Base-by-base conservation (phyloP, 345 rosid genomes). In the Heritiera littoralis region DNA sequence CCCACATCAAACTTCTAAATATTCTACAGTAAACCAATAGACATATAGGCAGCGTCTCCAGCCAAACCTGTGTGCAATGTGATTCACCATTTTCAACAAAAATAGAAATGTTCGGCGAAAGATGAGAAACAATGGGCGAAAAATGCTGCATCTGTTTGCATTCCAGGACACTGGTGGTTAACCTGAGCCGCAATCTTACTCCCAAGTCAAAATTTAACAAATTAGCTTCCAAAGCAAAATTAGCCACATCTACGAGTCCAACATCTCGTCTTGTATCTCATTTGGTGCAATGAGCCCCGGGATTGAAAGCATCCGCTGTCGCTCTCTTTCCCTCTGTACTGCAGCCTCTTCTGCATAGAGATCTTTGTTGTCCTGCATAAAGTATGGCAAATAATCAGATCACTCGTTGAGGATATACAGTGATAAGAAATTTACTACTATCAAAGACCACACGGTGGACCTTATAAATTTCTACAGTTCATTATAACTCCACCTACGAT, bases 271-370 rank as follows among this genome's bases (percentile, higher is more conserved):
- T 81, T 92, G 92, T 64, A 90, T 88, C 82, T 92, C 96, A 48
- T 85, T 90, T 4, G 96, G 93, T 73, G 92, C 92, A 76, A 92
- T 88, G 35, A 92, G 88, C 79, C 96, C 96, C 0, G 96, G 96
- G 74, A 92, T 89, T 6, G 89, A 86, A 80, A 90, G 88, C 96
- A 92, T 92, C 79, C 96, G 83, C 83, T 85, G 90, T 65, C 90
- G 84, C 80, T 92, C 93, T 81, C 89, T 86, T 64, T 89, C 96
- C 75, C 90, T 86, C 83, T 89, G 94, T 28, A 89, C 89, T 32
- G 96, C 96, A 55, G 96, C 90, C 79, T 92, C 93, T 79, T 92
- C 96, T 2, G 94, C 94, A 72, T 92, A 92, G 2, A 92, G 88
- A 84, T 92, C 96, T 79, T 90, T 92, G 74, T 92, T 92, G 81